Evolutionary conservation across 2,329 filamentous ascomycete genomes (phyloP).

Genomic region (Teratosphaeria nubilosa): DNA sequence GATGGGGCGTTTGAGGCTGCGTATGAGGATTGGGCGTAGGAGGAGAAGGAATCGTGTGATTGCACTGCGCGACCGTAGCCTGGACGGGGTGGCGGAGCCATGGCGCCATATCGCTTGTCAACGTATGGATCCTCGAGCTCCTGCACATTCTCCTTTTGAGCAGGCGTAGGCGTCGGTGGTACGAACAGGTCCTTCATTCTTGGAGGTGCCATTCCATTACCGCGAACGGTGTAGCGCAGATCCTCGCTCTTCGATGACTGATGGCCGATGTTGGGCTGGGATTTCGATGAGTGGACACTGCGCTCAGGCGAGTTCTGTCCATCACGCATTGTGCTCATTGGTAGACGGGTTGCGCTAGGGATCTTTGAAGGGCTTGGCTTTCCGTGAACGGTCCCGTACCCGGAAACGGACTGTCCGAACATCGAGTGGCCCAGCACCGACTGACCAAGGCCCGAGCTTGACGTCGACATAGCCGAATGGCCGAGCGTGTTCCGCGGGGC

Average conservation of each 20-base stretch:
- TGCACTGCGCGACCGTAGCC: slow-evolving; percentile 6
- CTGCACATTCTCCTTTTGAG: slow-evolving; percentile 31
- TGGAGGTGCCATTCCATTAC: slow-evolving; percentile 54
- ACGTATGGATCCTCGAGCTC: slow-evolving; percentile 77
- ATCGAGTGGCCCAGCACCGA: slow-evolving; percentile 13
- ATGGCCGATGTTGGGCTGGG: slow-evolving; percentile 9
- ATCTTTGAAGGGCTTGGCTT: slow-evolving; percentile 54
- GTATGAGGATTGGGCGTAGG: slow-evolving; percentile 2
- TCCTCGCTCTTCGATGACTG: slow-evolving; percentile 27
- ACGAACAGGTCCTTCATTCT: slow-evolving; percentile 79
- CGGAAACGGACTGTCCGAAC: slow-evolving; percentile 29
- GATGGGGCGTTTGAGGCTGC: slow-evolving; percentile 8
- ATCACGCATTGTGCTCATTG: slow-evolving; percentile 58
- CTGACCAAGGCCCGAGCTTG: slow-evolving; percentile 6
- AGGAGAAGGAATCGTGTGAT: slow-evolving; percentile 6
- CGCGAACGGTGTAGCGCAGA: slow-evolving; percentile 30
- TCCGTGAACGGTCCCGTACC: slow-evolving; percentile 6
- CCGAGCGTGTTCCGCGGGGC: slow-evolving; percentile 22
- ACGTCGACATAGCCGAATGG: slow-evolving; percentile 11
- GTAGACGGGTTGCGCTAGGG: slow-evolving; percentile 49
- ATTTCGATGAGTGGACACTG: slow-evolving; percentile 30
- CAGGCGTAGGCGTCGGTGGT: slow-evolving; percentile 42
- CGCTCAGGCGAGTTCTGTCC: slow-evolving; percentile 77
- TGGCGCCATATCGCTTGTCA: slow-evolving; percentile 36
- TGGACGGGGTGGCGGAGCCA: slow-evolving; percentile 12